Evolutionary conservation across 495 filamentous ascomycete species (phyloP).

Genomic region (Choiromyces venosus): DNA sequence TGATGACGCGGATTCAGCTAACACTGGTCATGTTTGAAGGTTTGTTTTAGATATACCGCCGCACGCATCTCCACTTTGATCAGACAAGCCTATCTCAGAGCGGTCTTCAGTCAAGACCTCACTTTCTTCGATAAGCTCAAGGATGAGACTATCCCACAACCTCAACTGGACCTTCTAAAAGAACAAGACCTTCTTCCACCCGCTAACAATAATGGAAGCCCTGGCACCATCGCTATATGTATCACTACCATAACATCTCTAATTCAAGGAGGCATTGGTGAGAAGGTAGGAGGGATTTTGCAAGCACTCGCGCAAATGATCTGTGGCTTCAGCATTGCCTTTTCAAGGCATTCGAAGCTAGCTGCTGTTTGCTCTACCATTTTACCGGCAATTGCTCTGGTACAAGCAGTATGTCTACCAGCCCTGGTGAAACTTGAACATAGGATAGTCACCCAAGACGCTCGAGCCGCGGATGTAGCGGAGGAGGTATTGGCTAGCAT

Average conservation of each 20-base stretch:
- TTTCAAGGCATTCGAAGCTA: conserved; percentile 52
- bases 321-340: conserved; percentile 51
- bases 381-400: conserved; percentile 51
- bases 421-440: conserved; percentile 55
- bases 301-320: conserved; percentile 51
- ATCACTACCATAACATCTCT: conserved; percentile 61
- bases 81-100: conserved; percentile 49
- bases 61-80: conserved; percentile 54
- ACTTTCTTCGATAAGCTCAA: conserved; percentile 49
- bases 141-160: conserved; percentile 7
- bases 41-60: conserved; percentile 53
- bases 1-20: conserved; percentile 25
- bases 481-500: conserved; percentile 54
- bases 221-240: conserved; percentile 47
- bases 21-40: conserved; percentile 21
- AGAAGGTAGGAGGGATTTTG: conserved; percentile 52
- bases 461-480: conserved; percentile 56
- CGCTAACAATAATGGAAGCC: conserved; percentile 26
- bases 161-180: neutral
- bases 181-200: conserved; percentile 6
- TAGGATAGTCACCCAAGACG: conserved; percentile 55
- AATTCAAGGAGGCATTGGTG: conserved; percentile 61
- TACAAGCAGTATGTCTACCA: conserved; percentile 52
- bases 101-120: conserved; percentile 51
- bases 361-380: conserved; percentile 51